Evolutionary conservation across 352 stramenopile genomes (phyloP).

Genomic region (Phytophthora meadii): DNA sequence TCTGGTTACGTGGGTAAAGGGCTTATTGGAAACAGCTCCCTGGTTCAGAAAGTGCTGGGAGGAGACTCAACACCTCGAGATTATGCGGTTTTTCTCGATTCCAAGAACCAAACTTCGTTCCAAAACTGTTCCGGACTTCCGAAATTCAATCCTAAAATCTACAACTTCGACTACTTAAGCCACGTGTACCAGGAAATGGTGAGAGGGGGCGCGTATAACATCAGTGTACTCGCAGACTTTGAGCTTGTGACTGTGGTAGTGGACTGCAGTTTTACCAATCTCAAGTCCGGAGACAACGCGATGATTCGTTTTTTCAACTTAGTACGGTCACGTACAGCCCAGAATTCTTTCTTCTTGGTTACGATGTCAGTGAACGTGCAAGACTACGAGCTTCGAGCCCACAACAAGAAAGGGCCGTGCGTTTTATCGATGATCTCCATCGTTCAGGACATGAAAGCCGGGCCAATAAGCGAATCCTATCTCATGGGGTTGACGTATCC

Average conservation of each 20-base stretch:
- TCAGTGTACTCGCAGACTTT: conserved; percentile 35
- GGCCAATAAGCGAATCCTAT: conserved; percentile 21
- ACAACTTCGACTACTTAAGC: conserved; percentile 45
- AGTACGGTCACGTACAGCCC: conserved; percentile 18
- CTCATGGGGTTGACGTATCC: conserved; percentile 38
- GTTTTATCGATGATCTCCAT: conserved; percentile 35
- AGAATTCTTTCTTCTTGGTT: conserved; percentile 26
- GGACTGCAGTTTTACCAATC: conserved; percentile 44
- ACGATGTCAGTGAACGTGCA: conserved; percentile 40
- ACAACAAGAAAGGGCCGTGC: conserved; percentile 27
- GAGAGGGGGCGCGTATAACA: conserved; percentile 37
- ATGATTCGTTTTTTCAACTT: conserved; percentile 42
- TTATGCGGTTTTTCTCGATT: conserved; percentile 28
- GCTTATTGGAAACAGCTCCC: conserved; percentile 37
- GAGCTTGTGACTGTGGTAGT: conserved; percentile 52
- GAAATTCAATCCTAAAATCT: conserved; percentile 34
- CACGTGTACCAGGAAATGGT: conserved; percentile 31
- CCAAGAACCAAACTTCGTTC: conserved; percentile 20
- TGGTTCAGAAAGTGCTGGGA: conserved; percentile 27
- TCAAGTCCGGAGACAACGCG: conserved; percentile 25
- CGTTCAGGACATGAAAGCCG: conserved; percentile 26
- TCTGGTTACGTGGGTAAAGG: conserved; percentile 34
- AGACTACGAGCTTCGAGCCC: conserved; percentile 32
- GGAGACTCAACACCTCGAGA: conserved; percentile 35
- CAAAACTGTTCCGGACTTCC: conserved; percentile 17